phyloP scores from a whole-genome alignment of 1,284 basidiomycete species.

The Abortiporus biennis region DNA sequence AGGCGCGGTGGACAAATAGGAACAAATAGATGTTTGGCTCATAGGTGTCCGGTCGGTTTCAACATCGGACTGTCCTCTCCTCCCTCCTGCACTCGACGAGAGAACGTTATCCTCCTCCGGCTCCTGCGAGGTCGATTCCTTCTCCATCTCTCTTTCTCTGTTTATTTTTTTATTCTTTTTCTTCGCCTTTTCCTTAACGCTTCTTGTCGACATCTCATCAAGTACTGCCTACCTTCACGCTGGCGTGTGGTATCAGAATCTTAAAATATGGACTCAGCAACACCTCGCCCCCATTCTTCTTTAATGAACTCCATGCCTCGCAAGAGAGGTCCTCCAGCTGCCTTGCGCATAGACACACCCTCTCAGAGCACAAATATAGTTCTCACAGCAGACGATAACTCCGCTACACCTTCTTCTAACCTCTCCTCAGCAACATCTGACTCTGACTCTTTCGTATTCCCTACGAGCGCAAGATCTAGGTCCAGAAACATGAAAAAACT shows the following conservation, averaged over 20 bases:
- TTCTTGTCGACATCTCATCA: conserved; percentile 5
- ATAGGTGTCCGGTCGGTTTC: no score
- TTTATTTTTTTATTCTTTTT: conserved; percentile 14
- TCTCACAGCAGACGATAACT: conserved; percentile 40
- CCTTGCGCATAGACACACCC: conserved; percentile 56
- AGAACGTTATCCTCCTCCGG: conserved; percentile 13
- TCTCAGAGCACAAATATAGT: conserved; percentile 37
- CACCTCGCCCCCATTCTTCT: conserved; percentile 24
- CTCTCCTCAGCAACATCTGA: conserved; percentile 49
- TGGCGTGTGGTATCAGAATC: conserved; percentile 39
- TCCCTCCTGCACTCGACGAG: no score
- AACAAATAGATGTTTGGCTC: no score
- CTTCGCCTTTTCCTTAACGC: conserved; percentile 17
- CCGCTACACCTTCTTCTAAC: conserved; percentile 35
- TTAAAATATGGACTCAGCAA: conserved; percentile 32
- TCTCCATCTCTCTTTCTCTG: conserved; percentile 16
- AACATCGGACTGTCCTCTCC: no score
- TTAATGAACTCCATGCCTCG: conserved; percentile 29
- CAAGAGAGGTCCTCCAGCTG: conserved; percentile 50
- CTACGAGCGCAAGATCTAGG: conserved; percentile 31
- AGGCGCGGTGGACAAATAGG: no score
- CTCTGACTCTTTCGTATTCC: conserved; percentile 41
- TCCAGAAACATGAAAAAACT: conserved; percentile 73
- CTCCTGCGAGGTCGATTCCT: conserved; percentile 14
- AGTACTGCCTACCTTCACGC: conserved; percentile 31